phyloP scores from a whole-genome alignment of 495 filamentous ascomycete genomes.

The Penicillium salamii region DNA sequence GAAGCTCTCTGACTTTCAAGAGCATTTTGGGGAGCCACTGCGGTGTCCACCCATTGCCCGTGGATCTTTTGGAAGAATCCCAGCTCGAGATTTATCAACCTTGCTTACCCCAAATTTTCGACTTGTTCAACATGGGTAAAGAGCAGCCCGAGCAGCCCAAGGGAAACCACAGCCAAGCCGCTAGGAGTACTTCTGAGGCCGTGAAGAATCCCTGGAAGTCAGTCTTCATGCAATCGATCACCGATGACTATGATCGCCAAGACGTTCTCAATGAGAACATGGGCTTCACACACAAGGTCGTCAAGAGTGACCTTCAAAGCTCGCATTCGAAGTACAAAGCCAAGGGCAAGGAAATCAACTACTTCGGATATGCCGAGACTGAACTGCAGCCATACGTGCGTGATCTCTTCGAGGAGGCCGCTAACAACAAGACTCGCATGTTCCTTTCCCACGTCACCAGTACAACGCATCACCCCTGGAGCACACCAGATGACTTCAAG shows the following conservation, averaged over 20 bases:
- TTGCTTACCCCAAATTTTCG: conserved; percentile 43
- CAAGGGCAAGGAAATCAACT: conserved; percentile 37
- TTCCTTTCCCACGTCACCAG: conserved; percentile 48
- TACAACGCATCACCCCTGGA: conserved; percentile 47
- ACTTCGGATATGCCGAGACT: conserved; percentile 45
- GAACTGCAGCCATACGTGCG: conserved; percentile 40
- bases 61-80: conserved; percentile 44
- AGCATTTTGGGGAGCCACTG: conserved; percentile 45
- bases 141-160: neutral
- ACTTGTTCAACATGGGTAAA: conserved; percentile 40
- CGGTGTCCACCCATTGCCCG: conserved; percentile 42
- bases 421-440: conserved; percentile 39
- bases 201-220: conserved; percentile 37
- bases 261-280: conserved; percentile 34
- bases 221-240: conserved; percentile 46
- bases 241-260: conserved; percentile 44
- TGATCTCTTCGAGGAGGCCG: conserved; percentile 41
- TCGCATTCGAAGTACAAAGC: conserved; percentile 27
- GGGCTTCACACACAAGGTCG: conserved; percentile 37
- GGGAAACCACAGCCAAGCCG: conserved; percentile 4
- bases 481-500: conserved; percentile 31
- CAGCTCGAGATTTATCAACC: conserved; percentile 44
- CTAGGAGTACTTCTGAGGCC: conserved; percentile 10
- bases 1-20: conserved; percentile 47
- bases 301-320: conserved; percentile 29